Evolutionary conservation across 2,329 filamentous ascomycete genomes (phyloP), one percentile per base, ranked within the genome.

Genomic region (Aspergillus piperis): DNA sequence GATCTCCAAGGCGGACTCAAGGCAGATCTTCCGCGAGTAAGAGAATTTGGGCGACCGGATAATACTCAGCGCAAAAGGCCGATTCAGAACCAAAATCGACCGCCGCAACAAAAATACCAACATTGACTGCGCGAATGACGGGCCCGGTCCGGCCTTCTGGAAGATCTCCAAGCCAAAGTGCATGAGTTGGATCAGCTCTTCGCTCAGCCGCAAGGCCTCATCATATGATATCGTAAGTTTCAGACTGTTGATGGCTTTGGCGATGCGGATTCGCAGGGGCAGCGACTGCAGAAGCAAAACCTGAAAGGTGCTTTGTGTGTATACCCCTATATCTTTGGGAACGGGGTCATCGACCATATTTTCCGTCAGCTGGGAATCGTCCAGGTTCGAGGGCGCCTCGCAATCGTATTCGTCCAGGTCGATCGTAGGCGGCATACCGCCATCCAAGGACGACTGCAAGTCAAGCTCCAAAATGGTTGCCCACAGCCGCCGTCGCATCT

Each of bases 51-150:
- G 73, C 5, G 74, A 64, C 3, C 67, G 62, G 10, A 68, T 64
- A 11, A 75, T 71, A 58, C 71, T 75, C n/a, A 73, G 63, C 1
- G 72, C 73, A 54, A 74, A 76, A 1, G 74, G 75, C 7, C 78
- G 79, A 62, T 88, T 85, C 0, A 88, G 73, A 0, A 80, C 77
- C 13, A 87, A 78, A 2, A 86, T 65, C 65, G 85, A 86, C 13
- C 85, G 82, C 5, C 82, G 81, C 3, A 83, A 74, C 0, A 83
- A 73, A 42, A 82, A 80, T 52, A 85, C 80, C 25, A 84, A 71
- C 5, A 86, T 67, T 2, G 71, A 73, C 42, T 68, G 67, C 5
- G 71, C 67, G 21, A 75, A 75, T 17, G 66, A 63, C 44, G 68
- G 59, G 15, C 61, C 64, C 5, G 57, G 49, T 32, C 52, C 54